These are phyloP conservation scores for Echinochloa phyllopogon DNA, from an alignment of 176 grass and related monocot genomes.

Conservation along the genomic window DNA sequence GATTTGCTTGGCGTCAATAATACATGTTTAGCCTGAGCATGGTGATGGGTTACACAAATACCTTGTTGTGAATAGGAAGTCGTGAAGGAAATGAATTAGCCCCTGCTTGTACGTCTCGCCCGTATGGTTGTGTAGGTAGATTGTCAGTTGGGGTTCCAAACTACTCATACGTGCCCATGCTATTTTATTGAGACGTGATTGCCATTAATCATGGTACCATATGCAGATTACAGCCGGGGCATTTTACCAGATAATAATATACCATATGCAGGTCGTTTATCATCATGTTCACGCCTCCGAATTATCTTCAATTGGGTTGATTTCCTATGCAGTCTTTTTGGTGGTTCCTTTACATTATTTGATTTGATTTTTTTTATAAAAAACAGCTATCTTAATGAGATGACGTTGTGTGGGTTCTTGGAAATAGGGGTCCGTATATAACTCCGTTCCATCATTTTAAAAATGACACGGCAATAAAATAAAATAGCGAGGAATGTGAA, in stretches of 20 bases:
- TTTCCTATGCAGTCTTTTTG: not conserved
- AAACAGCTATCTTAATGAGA: not conserved
- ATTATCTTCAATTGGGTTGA: not conserved
- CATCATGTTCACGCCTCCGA: not conserved
- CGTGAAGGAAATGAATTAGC: constrained; percentile 26
- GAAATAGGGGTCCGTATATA: not conserved
- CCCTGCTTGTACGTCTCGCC: constrained; percentile 38
- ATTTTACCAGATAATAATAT: constrained; percentile 6
- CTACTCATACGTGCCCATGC: constrained; percentile 3
- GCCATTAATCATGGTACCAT: not conserved
- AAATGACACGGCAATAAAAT: not conserved
- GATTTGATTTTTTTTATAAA: not conserved
- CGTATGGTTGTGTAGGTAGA: constrained; percentile 37
- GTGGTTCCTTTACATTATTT: not conserved
- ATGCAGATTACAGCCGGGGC: not conserved
- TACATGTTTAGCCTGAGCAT: constrained; percentile 31
- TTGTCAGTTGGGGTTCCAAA: constrained; percentile 14
- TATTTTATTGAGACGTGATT: constrained; percentile 19
- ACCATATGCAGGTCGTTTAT: not conserved
- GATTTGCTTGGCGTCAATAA: constrained; percentile 40
- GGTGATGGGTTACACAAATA: constrained; percentile 39
- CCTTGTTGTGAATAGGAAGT: constrained; percentile 47
- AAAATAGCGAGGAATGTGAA: not conserved
- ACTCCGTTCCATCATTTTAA: not conserved
- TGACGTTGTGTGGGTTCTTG: not conserved